These are phyloP conservation scores for Myxozyma nipponensis DNA, from an alignment of 805 yeast species.

Conservation along the genomic window DNA sequence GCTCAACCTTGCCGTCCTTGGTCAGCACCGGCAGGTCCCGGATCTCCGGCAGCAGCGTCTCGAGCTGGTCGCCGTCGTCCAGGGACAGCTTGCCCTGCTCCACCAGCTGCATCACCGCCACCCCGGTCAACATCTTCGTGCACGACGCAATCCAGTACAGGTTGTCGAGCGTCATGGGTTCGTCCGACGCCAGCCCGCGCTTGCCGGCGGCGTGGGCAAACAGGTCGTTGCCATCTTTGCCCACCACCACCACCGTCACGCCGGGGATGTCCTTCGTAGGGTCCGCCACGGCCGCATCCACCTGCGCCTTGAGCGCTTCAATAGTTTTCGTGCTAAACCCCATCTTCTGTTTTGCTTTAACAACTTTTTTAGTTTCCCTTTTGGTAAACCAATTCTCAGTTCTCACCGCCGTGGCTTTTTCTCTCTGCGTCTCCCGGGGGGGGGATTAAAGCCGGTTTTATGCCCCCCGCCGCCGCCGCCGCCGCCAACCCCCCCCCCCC, in stretches of 20 bases:
- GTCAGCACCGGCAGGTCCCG: constrained; percentile 29
- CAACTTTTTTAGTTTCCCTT: too few species aligned
- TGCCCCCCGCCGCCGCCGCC: too few species aligned
- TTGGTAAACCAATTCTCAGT: too few species aligned
- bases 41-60: constrained; percentile 36
- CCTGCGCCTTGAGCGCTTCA: background rate
- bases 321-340: background rate
- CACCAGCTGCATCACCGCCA: constrained; percentile 37
- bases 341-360: too few species aligned
- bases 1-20: constrained; percentile 32
- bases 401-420: too few species aligned
- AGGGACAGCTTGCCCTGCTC: constrained; percentile 37
- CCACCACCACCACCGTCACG: background rate
- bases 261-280: background rate
- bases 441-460: too few species aligned
- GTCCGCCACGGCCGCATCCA: background rate
- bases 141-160: constrained; percentile 37
- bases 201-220: constrained; percentile 1
- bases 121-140: constrained; percentile 36
- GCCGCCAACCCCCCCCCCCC: too few species aligned
- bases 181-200: constrained; percentile 9
- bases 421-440: too few species aligned
- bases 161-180: constrained; percentile 30
- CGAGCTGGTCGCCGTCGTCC: constrained; percentile 34
- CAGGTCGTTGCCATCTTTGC: background rate